Conservation (phyloP, 768 basidiomycete genomes). For the Hericium erinaceus region DNA sequence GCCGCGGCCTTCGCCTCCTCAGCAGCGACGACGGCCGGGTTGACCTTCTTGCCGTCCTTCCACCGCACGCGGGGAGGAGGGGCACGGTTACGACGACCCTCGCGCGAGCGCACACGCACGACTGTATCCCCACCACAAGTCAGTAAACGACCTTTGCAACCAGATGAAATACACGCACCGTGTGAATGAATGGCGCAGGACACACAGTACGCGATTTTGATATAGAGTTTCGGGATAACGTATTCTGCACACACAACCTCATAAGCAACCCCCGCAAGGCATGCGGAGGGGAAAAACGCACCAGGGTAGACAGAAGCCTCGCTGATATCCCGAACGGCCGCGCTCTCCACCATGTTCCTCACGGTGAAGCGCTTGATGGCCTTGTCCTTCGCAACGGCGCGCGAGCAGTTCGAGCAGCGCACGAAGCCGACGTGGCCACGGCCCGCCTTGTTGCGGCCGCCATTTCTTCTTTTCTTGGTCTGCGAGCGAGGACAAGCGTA, state of each 20-base stretch:
- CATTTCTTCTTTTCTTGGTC: slow-evolving; percentile 99
- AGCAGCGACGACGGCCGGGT: slow-evolving; percentile 89
- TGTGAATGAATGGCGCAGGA: slow-evolving; percentile 99
- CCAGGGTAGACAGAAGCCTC: slow-evolving; percentile 92
- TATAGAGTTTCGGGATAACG: slow-evolving; percentile 92
- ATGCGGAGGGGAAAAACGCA: slow-evolving; percentile 28
- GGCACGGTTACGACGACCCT: slow-evolving; percentile 93
- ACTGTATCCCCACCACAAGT: slow-evolving; percentile 36
- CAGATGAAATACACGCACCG: slow-evolving; percentile 41
- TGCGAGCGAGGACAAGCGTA: slow-evolving; percentile 23
- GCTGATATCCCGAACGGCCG: slow-evolving; percentile 93
- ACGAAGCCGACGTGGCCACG: slow-evolving; percentile 93
- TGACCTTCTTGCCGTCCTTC: slow-evolving; percentile 95
- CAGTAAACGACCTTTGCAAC: not conserved
- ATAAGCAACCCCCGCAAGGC: not conserved
- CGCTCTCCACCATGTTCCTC: slow-evolving; percentile 99
- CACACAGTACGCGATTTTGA: slow-evolving; percentile 98
- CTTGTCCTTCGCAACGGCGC: slow-evolving; percentile 97
- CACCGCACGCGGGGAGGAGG: slow-evolving; percentile 93
- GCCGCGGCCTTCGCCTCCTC: slow-evolving; percentile 71
- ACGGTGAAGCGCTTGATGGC: slow-evolving; percentile 99
- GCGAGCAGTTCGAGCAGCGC: slow-evolving; percentile 99
- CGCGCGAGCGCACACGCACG: slow-evolving; percentile 94
- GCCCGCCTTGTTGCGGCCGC: slow-evolving; percentile 98
- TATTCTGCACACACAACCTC: slow-evolving; percentile 55